Evolutionary conservation across 768 basidiomycete species (phyloP), one percentile per base, ranked within the genome.

Genomic region (Panus rudis): DNA sequence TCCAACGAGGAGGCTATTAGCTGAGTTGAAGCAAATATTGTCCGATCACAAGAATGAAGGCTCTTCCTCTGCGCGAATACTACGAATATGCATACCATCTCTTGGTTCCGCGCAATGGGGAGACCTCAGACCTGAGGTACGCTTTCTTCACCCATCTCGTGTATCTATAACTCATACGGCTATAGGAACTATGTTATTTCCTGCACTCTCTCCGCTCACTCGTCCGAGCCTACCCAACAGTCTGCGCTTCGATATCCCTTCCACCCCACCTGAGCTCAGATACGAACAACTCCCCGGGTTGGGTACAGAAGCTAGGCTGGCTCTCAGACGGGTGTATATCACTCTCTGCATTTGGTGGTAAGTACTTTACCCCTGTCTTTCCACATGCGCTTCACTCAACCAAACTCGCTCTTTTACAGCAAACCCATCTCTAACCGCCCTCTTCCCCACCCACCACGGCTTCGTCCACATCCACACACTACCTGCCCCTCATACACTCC

Each of bases 401-500:
- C 5, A n/a, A n/a, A n/a, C n/a, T n/a, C n/a, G n/a, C n/a, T 26
- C 7, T 42, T 11, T 17, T 7, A 10, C 58, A 92, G 91, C 74
- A 21, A 78, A 94, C 55, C 86, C 90, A n/a, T 74, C 80, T 12
- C 69, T 96, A 19, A 66, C 76, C 6, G 63, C 73, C 2, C 66
- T 78, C 37, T 97, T 93, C 63, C 85, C 92, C 24, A 75, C 79
- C 8, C 83, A 92, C 57, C 87, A 94, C 60, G 96, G 96, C 10
- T 66, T 94, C 40, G 69, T 97, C 16, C 77, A 79, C 37, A 75
- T 93, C 22, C 81, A 85, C 51, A 69, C 75, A 4, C 70, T 94
- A 17, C 92, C 96, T 3, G 70, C 80, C 4, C 78, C 80, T 1
- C 78, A 81, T 43, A 78, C 81, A 20, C 71, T 92, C 30, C 66